Base-by-base conservation (phyloP, 768 basidiomycete genomes). In the Lentinula aciculospora region DNA sequence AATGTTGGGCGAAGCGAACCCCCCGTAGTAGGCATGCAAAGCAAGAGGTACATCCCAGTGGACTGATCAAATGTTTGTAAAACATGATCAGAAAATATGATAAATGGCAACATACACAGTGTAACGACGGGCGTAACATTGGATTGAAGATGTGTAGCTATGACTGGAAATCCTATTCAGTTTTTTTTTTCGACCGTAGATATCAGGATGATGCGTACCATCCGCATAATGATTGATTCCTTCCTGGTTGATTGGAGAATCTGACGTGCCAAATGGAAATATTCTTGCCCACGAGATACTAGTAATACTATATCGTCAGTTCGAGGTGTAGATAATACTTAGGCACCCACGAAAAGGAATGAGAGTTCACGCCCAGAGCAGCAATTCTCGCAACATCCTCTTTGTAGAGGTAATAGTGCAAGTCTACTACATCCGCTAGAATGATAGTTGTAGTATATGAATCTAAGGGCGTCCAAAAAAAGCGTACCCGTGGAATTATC, bases 391-490 rank as follows among this genome's bases (percentile, higher is more conserved):
- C 71, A 3, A 76, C 71, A 60, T 81, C 80, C 65, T 78, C 75
- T 61, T 82, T 82, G 66, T 81, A 82, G 39, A 81, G 68, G 58
- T 69, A 81, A 60, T 82, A 81, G 39, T 80, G 76, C 17, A 81
- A 64, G 62, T 78, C 79, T 6, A 77, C 71, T 31, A 81, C 65
- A 61, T 79, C 79, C 55, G 72, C 78, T 80, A 28, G 23, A 44
- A 55, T 42, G 25, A 34, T 34, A 37, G 37, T 28, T n/a, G n/a
- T n/a, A n/a, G n/a, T n/a, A 42, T 15, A 46, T 45, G 27, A 27
- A 19, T 42, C n/a, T 15, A 15, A 4, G 34, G 29, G 9, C 2
- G 12, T 39, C 46, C 54, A 46, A 34, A 28, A 37, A 12, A 15
- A 23, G 34, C 59, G 12, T 55, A 76, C 77, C 77, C 40, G 74